phyloP scores from a whole-genome alignment of 2,329 filamentous ascomycete species.

The Curvularia hawaiiensis region DNA sequence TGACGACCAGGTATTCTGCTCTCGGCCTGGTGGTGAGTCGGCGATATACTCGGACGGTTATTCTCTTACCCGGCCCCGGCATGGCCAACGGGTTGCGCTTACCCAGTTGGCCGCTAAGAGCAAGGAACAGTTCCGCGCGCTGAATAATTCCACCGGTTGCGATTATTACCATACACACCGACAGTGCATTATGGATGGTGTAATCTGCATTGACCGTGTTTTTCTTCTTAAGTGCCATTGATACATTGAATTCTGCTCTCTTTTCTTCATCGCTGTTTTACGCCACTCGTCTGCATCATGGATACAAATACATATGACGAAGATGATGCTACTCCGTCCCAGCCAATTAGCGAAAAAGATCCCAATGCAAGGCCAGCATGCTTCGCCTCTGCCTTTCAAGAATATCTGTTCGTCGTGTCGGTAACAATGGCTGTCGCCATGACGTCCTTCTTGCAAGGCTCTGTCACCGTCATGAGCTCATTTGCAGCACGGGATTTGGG shows the following conservation, averaged over 20 bases:
- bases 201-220: background rate
- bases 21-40: background rate
- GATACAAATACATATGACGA: constrained; percentile 17
- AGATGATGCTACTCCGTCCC: constrained; percentile 16
- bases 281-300: constrained; percentile 14
- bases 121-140: constrained; percentile 25
- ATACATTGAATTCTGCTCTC: background rate
- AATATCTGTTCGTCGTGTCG: constrained; percentile 68
- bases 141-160: constrained; percentile 19
- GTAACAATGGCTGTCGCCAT: constrained; percentile 71
- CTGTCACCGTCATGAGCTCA: constrained; percentile 66
- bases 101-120: constrained; percentile 4
- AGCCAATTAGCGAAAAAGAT: constrained; percentile 34
- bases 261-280: constrained; percentile 1
- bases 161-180: background rate
- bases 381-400: constrained; percentile 67
- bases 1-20: background rate
- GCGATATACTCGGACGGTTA: background rate
- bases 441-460: constrained; percentile 63
- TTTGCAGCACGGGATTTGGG: constrained; percentile 63
- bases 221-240: background rate
- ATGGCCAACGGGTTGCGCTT: background rate
- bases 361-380: constrained; percentile 57
- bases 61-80: background rate
- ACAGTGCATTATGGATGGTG: background rate